Evolutionary conservation across 2,329 filamentous ascomycete species (phyloP), one percentile per base, ranked within the genome.

Genomic region (Myriosclerotinia duriaeana): DNA sequence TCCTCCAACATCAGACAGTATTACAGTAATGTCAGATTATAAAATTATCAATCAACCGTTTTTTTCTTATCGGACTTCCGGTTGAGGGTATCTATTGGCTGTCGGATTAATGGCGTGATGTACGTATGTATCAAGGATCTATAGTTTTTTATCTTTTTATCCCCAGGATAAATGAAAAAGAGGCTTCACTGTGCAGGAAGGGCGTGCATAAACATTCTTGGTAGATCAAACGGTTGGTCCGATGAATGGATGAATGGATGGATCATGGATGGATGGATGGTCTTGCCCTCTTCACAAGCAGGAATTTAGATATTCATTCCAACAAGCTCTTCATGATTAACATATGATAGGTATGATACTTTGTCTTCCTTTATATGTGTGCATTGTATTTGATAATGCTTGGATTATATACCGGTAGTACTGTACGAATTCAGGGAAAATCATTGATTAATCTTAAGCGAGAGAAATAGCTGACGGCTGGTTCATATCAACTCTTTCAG

Each of bases 131-230:
- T 42, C 38, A 12, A 26, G 54, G n/a, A 26, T 56, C 1, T n/a
- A n/a, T n/a, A n/a, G n/a, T n/a, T n/a, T n/a, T n/a, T n/a, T n/a
- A n/a, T n/a, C n/a, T 42, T 56, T 56, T 36, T 17, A 5, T 56
- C 53, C 53, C 36, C 38, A 46, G 40, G 34, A 26, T 30, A 14
- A 8, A 42, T 42, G 40, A 42, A n/a, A 26, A 42, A 56, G 36
- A 59, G 40, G 40, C 55, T 44, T 59, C 11, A 34, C n/a, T 36
- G 14, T 59, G 55, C 42, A 59, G 55, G 55, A 46, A 46, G 55
- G 40, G 38, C n/a, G 14, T 55, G 53, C 36, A 55, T n/a, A 8
- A n/a, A n/a, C n/a, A n/a, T n/a, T n/a, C n/a, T 34, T 12, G 26
- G 53, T 20, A 55, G 12, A 8, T 34, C 20, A 22, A 26, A 42